Evolutionary conservation across 345 rosid genomes (phyloP).

Genomic region (Gossypium sturtianum): DNA sequence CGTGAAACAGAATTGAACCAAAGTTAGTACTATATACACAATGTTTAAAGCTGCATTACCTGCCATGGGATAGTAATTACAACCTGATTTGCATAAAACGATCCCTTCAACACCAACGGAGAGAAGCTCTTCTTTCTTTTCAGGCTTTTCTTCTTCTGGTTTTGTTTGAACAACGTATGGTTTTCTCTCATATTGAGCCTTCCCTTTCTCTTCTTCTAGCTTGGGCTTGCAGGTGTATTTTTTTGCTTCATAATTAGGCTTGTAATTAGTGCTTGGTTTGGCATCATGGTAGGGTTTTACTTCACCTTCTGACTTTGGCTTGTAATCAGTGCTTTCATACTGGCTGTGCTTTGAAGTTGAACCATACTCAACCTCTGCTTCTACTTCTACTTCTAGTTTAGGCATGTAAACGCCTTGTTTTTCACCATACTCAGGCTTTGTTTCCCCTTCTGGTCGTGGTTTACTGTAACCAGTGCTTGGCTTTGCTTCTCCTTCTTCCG

Average conservation of each 20-base stretch:
- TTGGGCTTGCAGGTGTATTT: not conserved
- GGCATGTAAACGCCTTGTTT: not conserved
- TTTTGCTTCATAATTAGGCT: not conserved
- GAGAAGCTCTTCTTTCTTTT: no score
- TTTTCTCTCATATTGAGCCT: no score
- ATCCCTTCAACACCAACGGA: not conserved
- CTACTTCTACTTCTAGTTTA: not conserved
- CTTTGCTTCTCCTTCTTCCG: not conserved
- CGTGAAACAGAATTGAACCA: no score
- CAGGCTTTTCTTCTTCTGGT: not conserved
- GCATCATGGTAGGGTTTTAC: not conserved
- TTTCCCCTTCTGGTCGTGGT: not conserved
- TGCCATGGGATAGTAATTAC: conserved; percentile 29
- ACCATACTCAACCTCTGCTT: not conserved
- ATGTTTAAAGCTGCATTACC: conserved; percentile 24
- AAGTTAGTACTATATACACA: no score
- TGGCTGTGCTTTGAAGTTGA: not conserved
- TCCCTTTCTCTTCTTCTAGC: no score
- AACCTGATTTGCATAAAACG: no score
- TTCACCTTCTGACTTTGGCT: not conserved
- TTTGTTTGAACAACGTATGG: not conserved
- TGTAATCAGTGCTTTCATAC: not conserved
- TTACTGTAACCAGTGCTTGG: not conserved
- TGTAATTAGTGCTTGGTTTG: not conserved
- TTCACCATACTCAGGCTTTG: not conserved